Percentiles rank a stretch among this genome's conserved stretches.
Conservation (phyloP, 169 alveolate species). For the Plasmodium blacklocki region DNA sequence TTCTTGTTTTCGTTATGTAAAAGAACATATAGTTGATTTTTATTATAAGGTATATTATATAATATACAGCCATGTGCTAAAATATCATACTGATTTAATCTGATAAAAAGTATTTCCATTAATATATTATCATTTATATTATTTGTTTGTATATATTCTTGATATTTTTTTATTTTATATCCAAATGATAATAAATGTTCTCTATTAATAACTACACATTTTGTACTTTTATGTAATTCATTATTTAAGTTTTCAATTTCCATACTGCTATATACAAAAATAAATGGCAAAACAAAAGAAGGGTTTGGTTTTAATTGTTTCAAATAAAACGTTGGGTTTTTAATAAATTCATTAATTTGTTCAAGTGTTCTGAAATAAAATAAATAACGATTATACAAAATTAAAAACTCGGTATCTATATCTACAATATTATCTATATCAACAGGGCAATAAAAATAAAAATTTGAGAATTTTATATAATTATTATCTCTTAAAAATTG, state of each 20-base stretch:
- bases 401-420: conserved; percentile 35
- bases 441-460: conserved; percentile 62
- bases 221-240: conserved; percentile 25
- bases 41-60: conserved; percentile 42
- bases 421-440: conserved; percentile 47
- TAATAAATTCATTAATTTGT: conserved; percentile 24
- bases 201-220: conserved; percentile 31
- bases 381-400: conserved; percentile 37
- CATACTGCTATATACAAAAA: conserved; percentile 19
- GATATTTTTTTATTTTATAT: conserved; percentile 21
- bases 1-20: neutral
- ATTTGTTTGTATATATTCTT: conserved; percentile 2
- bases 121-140: conserved; percentile 12
- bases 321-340: conserved; percentile 33
- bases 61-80: conserved; percentile 69
- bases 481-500: conserved; percentile 66
- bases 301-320: conserved; percentile 50
- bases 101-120: conserved; percentile 21
- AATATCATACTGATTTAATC: conserved; percentile 57
- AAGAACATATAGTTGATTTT: conserved; percentile 11
- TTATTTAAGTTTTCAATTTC: conserved; percentile 4
- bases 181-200: conserved; percentile 48
- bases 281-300: conserved; percentile 45
- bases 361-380: conserved; percentile 56
- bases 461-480: conserved; percentile 41